phyloP scores from a whole-genome alignment of 805 yeast species.

The Yarrowia deformans region DNA sequence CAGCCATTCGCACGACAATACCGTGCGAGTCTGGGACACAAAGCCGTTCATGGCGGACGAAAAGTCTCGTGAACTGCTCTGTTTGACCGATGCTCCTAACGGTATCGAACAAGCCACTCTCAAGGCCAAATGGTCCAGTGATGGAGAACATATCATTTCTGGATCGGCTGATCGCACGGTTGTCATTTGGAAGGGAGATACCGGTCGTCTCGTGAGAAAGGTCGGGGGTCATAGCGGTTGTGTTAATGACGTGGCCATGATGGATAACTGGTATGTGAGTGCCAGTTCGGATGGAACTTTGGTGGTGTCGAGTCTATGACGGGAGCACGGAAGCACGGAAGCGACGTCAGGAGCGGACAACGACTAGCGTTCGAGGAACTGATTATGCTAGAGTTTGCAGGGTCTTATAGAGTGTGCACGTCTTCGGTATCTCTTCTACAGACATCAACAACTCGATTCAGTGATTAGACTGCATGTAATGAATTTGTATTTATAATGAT shows the following conservation, averaged over 20 bases:
- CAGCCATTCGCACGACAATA: constrained; percentile 64
- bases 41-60: constrained; percentile 54
- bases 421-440: no score
- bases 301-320: constrained; percentile 50
- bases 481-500: no score
- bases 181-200: constrained; percentile 65
- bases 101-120: constrained; percentile 59
- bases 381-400: background rate
- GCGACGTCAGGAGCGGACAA: background rate
- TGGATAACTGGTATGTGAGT: constrained; percentile 54
- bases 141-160: constrained; percentile 56
- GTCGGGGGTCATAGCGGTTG: constrained; percentile 67
- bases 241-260: constrained; percentile 64
- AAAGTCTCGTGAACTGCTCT: constrained; percentile 47
- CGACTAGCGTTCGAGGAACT: no score
- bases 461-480: no score
- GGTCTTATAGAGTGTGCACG: background rate
- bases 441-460: no score
- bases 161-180: constrained; percentile 70
- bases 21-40: constrained; percentile 65
- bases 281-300: constrained; percentile 65
- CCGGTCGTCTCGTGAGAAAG: constrained; percentile 58
- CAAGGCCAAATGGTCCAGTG: constrained; percentile 55
- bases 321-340: no score
- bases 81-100: constrained; percentile 65